Evolutionary conservation across 306 rosid species (phyloP), one percentile per base, ranked within the genome.

Genomic region (Aeschynomene evenia): DNA sequence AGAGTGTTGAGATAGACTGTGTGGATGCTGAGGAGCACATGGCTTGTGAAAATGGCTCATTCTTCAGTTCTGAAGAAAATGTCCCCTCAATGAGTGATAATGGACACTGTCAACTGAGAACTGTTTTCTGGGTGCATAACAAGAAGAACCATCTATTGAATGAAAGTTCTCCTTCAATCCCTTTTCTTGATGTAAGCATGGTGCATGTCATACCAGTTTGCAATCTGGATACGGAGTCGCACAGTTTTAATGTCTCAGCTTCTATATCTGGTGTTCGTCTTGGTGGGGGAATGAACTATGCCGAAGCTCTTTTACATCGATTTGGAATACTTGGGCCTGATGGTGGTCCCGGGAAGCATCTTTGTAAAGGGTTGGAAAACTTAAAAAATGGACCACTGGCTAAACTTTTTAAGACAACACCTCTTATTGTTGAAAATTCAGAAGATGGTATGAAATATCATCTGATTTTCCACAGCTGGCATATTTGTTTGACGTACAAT

Each of bases 271-370:
- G 98, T 12, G 85, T 93, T 59, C 96, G 96, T 59, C 84, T 90
- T 67, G 91, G 96, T 71, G 98, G 96, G 56, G 98, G 98, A 82
- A 93, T 93, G 96, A 93, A 85, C 79, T 90, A 88, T 76, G 73
- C 98, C 79, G 98, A 93, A 85, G 83, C 96, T 48, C 77, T 93
- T 73, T 79, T 93, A 78, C 98, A 80, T 82, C 81, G 89, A 24
- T 90, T 93, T 84, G 98, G 98, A 79, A 84, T 93, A 78, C 90
- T 93, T 79, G 96, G 87, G 34, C 91, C 91, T 66, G 97, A 90
- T 84, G 98, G 98, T 75, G 88, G 87, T 33, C 96, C 98, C 61
- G 98, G 98, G 26, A 46, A 80, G 70, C 87, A 81, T 58, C 88
- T 93, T 46, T 61, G 86, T 59, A 86, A 82, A 79, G 96, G 92